Conservation (phyloP, 768 basidiomycete species). For the Pleurotus ostreatus region DNA sequence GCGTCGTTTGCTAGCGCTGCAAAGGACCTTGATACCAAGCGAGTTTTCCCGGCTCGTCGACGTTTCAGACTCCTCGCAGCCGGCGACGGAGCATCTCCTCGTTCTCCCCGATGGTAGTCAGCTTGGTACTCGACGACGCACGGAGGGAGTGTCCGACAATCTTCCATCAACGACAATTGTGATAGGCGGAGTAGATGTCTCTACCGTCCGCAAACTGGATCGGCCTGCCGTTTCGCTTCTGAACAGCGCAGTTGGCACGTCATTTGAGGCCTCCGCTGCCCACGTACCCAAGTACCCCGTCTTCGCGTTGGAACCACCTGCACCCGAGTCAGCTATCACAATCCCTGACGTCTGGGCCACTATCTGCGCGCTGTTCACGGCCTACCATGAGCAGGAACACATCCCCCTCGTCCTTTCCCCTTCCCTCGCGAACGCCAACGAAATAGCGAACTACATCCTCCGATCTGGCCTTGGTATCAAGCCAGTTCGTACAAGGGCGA, state of each 20-base stretch:
- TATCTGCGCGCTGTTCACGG: conserved; percentile 37
- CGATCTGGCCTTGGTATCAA: conserved; percentile 30
- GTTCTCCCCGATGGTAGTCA: conserved; percentile 1
- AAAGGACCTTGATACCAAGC: background rate
- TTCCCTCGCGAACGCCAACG: conserved; percentile 22
- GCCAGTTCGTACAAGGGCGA: conserved; percentile 9
- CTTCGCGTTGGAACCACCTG: conserved; percentile 17
- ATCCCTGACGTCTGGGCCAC: conserved; percentile 35
- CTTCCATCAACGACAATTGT: background rate
- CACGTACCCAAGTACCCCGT: conserved; percentile 26
- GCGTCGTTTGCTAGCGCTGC: background rate
- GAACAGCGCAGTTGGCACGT: conserved; percentile 23
- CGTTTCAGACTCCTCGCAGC: background rate
- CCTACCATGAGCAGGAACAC: conserved; percentile 32
- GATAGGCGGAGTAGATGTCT: background rate
- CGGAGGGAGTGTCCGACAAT: background rate
- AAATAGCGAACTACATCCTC: conserved; percentile 33
- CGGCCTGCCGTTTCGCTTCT: conserved; percentile 16
- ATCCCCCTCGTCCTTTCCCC: conserved; percentile 33
- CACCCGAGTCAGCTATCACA: conserved; percentile 14
- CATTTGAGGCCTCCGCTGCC: conserved; percentile 21
- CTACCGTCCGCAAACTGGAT: background rate
- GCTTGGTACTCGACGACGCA: background rate
- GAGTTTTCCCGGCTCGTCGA: background rate
- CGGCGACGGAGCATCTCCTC: background rate